phyloP scores from a whole-genome alignment of 2,329 filamentous ascomycete genomes.

The Dactylonectria estremocensis region DNA sequence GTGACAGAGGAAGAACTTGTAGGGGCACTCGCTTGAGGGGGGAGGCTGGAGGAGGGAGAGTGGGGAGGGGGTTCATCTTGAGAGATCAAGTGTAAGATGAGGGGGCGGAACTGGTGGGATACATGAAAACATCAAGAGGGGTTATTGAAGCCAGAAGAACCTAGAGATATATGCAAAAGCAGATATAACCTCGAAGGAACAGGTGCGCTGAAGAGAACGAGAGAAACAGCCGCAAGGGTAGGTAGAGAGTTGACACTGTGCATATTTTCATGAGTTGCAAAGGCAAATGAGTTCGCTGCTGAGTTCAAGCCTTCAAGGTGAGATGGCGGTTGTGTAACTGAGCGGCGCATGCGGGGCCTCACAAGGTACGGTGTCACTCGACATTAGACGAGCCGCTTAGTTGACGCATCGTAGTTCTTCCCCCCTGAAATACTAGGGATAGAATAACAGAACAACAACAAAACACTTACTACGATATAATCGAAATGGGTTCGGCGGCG shows the following conservation, averaged over 20 bases:
- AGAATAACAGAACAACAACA: background rate
- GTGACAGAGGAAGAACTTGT: constrained; percentile 45
- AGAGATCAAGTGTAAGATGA: background rate
- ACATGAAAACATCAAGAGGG: background rate
- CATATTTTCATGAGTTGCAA: background rate
- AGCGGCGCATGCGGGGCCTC: constrained; percentile 24
- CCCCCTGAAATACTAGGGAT: background rate
- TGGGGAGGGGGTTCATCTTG: constrained; percentile 37
- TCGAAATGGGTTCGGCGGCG: constrained; percentile 56
- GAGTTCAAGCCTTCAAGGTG: constrained; percentile 12
- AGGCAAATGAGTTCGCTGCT: background rate
- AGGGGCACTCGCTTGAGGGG: constrained; percentile 47
- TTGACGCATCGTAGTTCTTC: background rate
- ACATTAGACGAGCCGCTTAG: background rate
- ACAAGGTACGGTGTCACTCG: constrained; percentile 24
- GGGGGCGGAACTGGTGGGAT: background rate
- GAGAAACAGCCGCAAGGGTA: background rate
- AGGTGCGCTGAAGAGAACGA: background rate
- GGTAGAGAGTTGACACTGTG: background rate
- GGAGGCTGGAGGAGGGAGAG: constrained; percentile 16
- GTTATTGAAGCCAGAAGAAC: background rate
- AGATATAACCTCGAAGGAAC: background rate
- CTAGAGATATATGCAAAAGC: constrained; percentile 3
- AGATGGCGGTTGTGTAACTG: constrained; percentile 11
- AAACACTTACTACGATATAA: constrained; percentile 55